Evolutionary conservation across 2,329 filamentous ascomycete genomes (phyloP).

Genomic region (Penicillium sp.): DNA sequence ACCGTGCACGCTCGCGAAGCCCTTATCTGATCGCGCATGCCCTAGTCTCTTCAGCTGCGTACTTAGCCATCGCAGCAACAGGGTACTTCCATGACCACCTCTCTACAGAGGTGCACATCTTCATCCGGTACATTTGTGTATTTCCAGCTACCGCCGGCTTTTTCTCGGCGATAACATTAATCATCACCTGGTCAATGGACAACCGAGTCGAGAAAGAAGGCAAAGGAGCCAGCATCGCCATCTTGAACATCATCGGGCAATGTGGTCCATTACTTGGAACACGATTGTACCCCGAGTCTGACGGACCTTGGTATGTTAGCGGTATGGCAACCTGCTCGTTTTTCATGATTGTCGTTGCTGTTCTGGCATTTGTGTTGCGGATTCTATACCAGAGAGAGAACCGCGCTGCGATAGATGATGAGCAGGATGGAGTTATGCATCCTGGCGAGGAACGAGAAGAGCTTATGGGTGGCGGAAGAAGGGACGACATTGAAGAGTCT

Average conservation of each 20-base stretch:
- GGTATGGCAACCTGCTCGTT: slow-evolving; percentile 67
- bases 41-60: slow-evolving; percentile 67
- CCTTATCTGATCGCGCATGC: slow-evolving; percentile 71
- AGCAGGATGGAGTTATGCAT: slow-evolving; percentile 14
- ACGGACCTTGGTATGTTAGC: slow-evolving; percentile 64
- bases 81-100: slow-evolving; percentile 47
- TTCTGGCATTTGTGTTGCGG: slow-evolving; percentile 60
- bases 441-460: slow-evolving; percentile 33
- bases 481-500: slow-evolving; percentile 21
- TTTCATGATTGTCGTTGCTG: slow-evolving; percentile 66
- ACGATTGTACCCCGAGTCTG: slow-evolving; percentile 62
- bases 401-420: slow-evolving; percentile 12
- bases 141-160: slow-evolving; percentile 81
- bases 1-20: slow-evolving; percentile 66
- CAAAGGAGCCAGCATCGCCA: slow-evolving; percentile 75
- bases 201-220: slow-evolving; percentile 73
- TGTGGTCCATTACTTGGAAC: slow-evolving; percentile 75
- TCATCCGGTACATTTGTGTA: slow-evolving; percentile 70
- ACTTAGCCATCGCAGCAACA: slow-evolving; percentile 65
- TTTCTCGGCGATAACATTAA: slow-evolving; percentile 80
- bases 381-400: slow-evolving; percentile 60
- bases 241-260: slow-evolving; percentile 82
- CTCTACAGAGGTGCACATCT: slow-evolving; percentile 36
- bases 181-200: slow-evolving; percentile 87
- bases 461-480: slow-evolving; percentile 33